Evolutionary conservation across 2,329 filamentous ascomycete species (phyloP).

Genomic region (Ophiobolus disseminans): DNA sequence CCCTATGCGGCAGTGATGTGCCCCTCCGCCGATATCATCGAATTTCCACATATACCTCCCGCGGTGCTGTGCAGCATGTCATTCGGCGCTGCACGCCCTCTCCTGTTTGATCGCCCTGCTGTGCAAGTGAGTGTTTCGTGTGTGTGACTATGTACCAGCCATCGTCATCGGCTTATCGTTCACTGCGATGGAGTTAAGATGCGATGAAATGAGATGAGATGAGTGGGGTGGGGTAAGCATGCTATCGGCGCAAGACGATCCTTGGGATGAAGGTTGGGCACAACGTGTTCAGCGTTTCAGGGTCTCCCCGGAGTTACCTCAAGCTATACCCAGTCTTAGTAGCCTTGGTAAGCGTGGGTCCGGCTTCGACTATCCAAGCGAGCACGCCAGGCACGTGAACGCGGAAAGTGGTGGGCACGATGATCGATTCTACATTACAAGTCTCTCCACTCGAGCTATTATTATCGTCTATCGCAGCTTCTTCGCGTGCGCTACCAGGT

Average conservation of each 20-base stretch:
- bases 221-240: constrained; percentile 8
- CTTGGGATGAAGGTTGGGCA: neutral
- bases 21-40: constrained; percentile 1
- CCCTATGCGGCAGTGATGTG: constrained; percentile 6
- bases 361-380: constrained; percentile 1
- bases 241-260: neutral
- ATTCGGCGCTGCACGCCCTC: constrained; percentile 7
- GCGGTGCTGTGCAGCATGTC: neutral
- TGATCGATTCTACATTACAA: neutral
- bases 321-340: constrained; percentile 5
- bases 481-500: constrained; percentile 88
- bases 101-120: constrained; percentile 26
- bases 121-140: constrained; percentile 1
- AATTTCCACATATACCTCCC: constrained; percentile 11
- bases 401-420: no score
- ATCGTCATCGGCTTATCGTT: neutral
- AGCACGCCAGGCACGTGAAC: no score
- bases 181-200: neutral
- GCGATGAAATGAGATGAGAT: no score
- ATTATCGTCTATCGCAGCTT: constrained; percentile 71
- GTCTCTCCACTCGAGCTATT: neutral
- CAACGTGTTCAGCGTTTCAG: constrained; percentile 13
- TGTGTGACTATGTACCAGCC: neutral
- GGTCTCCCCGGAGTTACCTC: constrained; percentile 10
- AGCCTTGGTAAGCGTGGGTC: constrained; percentile 14